Base-by-base conservation (phyloP, 257 asterid species). In the Penstemon eatonii region DNA sequence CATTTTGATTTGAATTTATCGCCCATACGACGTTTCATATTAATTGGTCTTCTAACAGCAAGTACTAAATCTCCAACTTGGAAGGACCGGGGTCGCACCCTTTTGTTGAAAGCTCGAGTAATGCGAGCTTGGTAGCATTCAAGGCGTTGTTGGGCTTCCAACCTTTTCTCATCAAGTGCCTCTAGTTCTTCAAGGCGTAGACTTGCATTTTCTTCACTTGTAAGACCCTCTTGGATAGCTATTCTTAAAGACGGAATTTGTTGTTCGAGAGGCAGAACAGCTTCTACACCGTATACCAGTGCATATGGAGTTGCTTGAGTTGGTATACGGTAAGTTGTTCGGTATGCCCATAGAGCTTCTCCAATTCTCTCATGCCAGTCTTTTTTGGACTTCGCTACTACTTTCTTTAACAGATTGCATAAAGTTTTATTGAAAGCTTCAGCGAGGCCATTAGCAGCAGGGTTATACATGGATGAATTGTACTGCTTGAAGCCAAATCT, bases 221-320 rank as follows among this genome's bases (percentile, higher is more conserved):
- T 60, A 1, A 60, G 13, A 1, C 66, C 37, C 42, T 60, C 52
- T 42, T 41, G n/a, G 11, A 60, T 18, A 11, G n/a, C 52, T 3
- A 60, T 40, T 7, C 66, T 60, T 0, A 60, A 40, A 3, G 42
- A 53, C 0, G 13, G 33, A 2, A 25, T 25, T 25, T 25, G 2
- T 25, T 25, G 33, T 25, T 1, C 33, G 33, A 25, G 33, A 2
- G 33, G 33, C 33, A 25, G 33, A 25, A 25, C 33, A 1, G 2
- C 2, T 25, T 25, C 33, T 25, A 33, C 54, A 5, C 69, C 51
- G 42, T 54, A 71, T 0, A 41, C 51, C 8, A 62, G 12, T 0
- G 65, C 33, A 12, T 62, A 25, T 0, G 0, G 41, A 19, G 57
- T 71, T 3, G 66, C 65, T 71, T 54, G 11, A 1, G 70, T 63